Evolutionary conservation across 192 early-diverging fungal species (phyloP).

Genomic region (Backusella mclennaniae): DNA sequence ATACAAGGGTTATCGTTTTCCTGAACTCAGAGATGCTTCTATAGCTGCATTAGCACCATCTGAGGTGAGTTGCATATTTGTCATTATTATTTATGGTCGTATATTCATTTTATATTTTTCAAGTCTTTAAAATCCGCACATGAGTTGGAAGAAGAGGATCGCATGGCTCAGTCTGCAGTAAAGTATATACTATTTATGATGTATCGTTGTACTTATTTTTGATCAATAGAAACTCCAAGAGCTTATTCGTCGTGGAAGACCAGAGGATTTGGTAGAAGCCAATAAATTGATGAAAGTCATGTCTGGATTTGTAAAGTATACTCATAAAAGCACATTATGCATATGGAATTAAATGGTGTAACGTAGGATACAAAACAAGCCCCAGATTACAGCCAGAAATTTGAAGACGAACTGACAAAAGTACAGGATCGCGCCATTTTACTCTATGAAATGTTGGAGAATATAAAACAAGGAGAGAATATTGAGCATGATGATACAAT

Average conservation of each 20-base stretch:
- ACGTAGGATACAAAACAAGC: conserved; percentile 54
- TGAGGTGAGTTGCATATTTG: conserved; percentile 26
- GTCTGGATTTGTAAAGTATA: conserved; percentile 82
- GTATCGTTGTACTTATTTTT: not conserved
- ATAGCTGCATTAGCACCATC: conserved; percentile 63
- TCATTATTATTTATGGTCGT: not conserved
- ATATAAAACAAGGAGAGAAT: conserved; percentile 57
- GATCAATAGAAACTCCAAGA: conserved; percentile 86
- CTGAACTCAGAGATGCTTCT: conserved; percentile 57
- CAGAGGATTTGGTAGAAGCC: conserved; percentile 91
- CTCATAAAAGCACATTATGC: not conserved
- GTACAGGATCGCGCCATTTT: conserved; percentile 76
- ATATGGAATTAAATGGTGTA: not conserved
- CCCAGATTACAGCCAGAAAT: conserved; percentile 88
- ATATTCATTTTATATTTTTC: conserved; percentile 1
- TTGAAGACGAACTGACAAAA: conserved; percentile 75
- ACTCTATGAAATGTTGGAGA: conserved; percentile 81
- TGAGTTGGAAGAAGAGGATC: conserved; percentile 95
- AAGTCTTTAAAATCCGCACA: conserved; percentile 86
- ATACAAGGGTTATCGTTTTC: conserved; percentile 86
- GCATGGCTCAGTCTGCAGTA: conserved; percentile 79
- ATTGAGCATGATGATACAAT: conserved; percentile 49
- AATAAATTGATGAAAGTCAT: conserved; percentile 98
- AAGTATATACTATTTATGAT: not conserved
- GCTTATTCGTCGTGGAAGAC: conserved; percentile 90